Conservation (phyloP, 345 rosid species). For the Conringia planisiliqua region DNA sequence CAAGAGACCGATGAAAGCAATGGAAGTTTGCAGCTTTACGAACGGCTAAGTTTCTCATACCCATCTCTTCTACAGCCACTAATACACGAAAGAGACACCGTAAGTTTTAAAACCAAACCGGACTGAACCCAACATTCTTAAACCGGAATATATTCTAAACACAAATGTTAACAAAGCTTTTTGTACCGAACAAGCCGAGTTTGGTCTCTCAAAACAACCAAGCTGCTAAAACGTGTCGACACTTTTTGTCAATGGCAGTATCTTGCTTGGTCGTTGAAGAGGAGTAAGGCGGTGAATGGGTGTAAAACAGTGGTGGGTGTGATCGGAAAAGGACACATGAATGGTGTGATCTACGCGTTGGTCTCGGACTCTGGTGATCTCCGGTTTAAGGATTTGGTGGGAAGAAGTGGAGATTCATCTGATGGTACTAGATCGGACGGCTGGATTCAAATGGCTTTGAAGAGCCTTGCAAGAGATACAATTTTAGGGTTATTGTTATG, state of each 20-base stretch:
- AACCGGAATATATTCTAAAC: too few species aligned
- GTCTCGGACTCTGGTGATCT: slow-evolving; percentile 69
- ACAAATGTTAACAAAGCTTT: too few species aligned
- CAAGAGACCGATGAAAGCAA: slow-evolving; percentile 31
- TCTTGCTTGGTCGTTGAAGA: slow-evolving; percentile 84
- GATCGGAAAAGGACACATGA: slow-evolving; percentile 86
- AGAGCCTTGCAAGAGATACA: slow-evolving; percentile 49
- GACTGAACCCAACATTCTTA: too few species aligned
- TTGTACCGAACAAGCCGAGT: too few species aligned
- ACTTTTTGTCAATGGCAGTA: slow-evolving; percentile 43
- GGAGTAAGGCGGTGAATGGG: slow-evolving; percentile 85
- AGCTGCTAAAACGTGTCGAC: neutral
- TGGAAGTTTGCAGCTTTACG: slow-evolving; percentile 53
- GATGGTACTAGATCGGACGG: slow-evolving; percentile 25
- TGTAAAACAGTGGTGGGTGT: slow-evolving; percentile 75
- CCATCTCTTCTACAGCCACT: slow-evolving; percentile 76
- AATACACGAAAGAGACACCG: slow-evolving; percentile 82
- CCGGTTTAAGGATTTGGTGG: slow-evolving; percentile 68
- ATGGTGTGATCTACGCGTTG: slow-evolving; percentile 73
- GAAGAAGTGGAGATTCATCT: slow-evolving; percentile 42
- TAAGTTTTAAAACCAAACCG: neutral
- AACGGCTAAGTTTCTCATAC: slow-evolving; percentile 64
- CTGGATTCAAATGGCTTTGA: slow-evolving; percentile 36
- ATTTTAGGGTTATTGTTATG: slow-evolving; percentile 46
- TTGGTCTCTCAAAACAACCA: too few species aligned